Conservation (phyloP, 371 early-diverging fungal genomes). For the Gilbertella persicaria region DNA sequence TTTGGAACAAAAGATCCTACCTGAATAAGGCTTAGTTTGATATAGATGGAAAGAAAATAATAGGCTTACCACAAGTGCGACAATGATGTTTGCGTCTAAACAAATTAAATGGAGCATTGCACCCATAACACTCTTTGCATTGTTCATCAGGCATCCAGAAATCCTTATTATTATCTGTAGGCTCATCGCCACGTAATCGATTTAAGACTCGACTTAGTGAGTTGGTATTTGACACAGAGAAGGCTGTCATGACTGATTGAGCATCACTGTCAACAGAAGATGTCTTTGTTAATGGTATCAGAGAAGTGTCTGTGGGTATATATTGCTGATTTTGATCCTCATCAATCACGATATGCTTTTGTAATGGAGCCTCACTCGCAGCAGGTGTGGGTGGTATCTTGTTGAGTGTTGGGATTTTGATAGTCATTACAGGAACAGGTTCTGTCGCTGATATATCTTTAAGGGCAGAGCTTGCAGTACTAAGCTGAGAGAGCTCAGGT, state of each 20-base stretch:
- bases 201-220: constrained; percentile 52
- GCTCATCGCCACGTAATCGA: constrained; percentile 55
- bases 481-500: neutral
- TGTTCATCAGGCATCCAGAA: constrained; percentile 86
- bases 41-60: neutral
- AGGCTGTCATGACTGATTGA: constrained; percentile 54
- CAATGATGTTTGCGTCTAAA: constrained; percentile 83
- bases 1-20: constrained; percentile 29
- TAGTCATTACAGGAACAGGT: neutral
- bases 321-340: constrained; percentile 14
- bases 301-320: constrained; percentile 2
- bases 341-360: constrained; percentile 7
- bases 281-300: constrained; percentile 23
- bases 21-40: constrained; percentile 1
- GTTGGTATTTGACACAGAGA: constrained; percentile 53
- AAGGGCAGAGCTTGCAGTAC: too few relatives aligned
- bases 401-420: constrained; percentile 1
- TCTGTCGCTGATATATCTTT: neutral
- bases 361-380: neutral
- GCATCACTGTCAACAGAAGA: constrained; percentile 51
- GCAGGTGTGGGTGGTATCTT: constrained; percentile 1
- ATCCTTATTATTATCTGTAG: constrained; percentile 48
- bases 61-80: constrained; percentile 75
- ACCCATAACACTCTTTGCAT: constrained; percentile 78
- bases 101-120: constrained; percentile 67